Percentiles rank a stretch among this genome's conserved stretches.
Conservation (phyloP, 1,284 basidiomycete genomes). For the Puccinia brachypodii region DNA sequence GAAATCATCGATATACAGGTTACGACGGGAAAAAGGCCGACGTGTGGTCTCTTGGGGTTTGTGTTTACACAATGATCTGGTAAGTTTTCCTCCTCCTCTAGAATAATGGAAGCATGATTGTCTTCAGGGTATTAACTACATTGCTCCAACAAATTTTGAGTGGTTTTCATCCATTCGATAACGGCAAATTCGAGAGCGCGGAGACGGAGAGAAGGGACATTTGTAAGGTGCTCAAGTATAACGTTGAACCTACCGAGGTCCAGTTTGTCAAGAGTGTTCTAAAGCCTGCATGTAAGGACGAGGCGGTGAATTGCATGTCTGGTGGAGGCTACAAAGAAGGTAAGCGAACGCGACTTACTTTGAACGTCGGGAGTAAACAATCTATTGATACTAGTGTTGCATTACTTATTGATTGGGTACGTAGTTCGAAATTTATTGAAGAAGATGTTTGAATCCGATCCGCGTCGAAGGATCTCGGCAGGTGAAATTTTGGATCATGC, state of each 20-base stretch:
- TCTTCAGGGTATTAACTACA: not conserved
- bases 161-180: slow-evolving; percentile 46
- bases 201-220: slow-evolving; percentile 13
- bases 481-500: slow-evolving; percentile 7
- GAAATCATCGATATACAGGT: not conserved
- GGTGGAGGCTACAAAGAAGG: slow-evolving; percentile 25
- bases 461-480: slow-evolving; percentile 23
- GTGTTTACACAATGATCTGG: slow-evolving; percentile 47
- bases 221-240: slow-evolving; percentile 15
- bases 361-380: not conserved
- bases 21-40: slow-evolving; percentile 48
- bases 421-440: slow-evolving; percentile 26
- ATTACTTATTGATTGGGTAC: not conserved
- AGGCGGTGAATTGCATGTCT: slow-evolving; percentile 26
- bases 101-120: not conserved
- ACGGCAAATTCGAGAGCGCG: not conserved
- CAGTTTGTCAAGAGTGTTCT: slow-evolving; percentile 41
- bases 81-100: slow-evolving; percentile 16
- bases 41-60: slow-evolving; percentile 43
- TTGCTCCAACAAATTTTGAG: slow-evolving; percentile 4
- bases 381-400: not conserved
- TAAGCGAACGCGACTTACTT: not conserved
- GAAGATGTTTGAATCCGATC: slow-evolving; percentile 34
- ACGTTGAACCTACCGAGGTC: slow-evolving; percentile 26
- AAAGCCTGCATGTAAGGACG: not conserved